Evolutionary conservation across 169 alveolate genomes (phyloP).

Genomic region (Cryptosporidium andersoni): DNA sequence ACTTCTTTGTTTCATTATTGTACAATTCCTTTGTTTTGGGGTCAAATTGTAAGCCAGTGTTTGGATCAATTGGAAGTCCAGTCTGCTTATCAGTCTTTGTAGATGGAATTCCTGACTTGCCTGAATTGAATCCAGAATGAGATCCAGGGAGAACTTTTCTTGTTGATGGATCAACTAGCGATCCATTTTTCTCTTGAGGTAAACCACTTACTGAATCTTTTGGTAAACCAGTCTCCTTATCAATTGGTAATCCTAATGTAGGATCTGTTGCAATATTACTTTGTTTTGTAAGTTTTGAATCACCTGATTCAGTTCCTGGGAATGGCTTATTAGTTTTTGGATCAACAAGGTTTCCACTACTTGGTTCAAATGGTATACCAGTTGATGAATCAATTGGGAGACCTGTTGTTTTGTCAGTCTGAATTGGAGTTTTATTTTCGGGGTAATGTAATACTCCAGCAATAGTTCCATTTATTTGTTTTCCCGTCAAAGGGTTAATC

Average conservation of each 20-base stretch:
- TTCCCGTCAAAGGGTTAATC: slow-evolving; percentile 44
- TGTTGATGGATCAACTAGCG: slow-evolving; percentile 65
- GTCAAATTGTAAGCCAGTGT: slow-evolving; percentile 66
- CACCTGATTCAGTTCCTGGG: slow-evolving; percentile 70
- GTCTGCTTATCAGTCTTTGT: slow-evolving; percentile 21
- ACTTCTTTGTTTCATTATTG: slow-evolving; percentile 53
- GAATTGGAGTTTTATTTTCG: slow-evolving; percentile 45
- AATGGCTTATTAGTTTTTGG: slow-evolving; percentile 49
- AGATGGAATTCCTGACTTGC: slow-evolving; percentile 53
- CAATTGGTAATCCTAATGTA: slow-evolving; percentile 52
- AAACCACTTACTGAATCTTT: slow-evolving; percentile 65
- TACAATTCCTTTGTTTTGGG: slow-evolving; percentile 23
- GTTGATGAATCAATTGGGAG: slow-evolving; percentile 62
- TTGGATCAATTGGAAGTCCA: slow-evolving; percentile 66
- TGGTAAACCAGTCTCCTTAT: slow-evolving; percentile 50
- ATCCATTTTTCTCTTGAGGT: slow-evolving; percentile 62
- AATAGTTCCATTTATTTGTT: slow-evolving; percentile 36
- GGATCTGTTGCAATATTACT: slow-evolving; percentile 43
- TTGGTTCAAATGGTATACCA: slow-evolving; percentile 65
- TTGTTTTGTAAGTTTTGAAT: slow-evolving; percentile 22
- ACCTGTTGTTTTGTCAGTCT: slow-evolving; percentile 60
- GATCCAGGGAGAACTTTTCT: slow-evolving; percentile 63
- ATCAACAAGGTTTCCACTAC: slow-evolving; percentile 38
- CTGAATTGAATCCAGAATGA: slow-evolving; percentile 55
- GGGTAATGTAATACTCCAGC: slow-evolving; percentile 53